Conservation (phyloP, 768 basidiomycete genomes). For the Pleurotus salmoneostramineus region DNA sequence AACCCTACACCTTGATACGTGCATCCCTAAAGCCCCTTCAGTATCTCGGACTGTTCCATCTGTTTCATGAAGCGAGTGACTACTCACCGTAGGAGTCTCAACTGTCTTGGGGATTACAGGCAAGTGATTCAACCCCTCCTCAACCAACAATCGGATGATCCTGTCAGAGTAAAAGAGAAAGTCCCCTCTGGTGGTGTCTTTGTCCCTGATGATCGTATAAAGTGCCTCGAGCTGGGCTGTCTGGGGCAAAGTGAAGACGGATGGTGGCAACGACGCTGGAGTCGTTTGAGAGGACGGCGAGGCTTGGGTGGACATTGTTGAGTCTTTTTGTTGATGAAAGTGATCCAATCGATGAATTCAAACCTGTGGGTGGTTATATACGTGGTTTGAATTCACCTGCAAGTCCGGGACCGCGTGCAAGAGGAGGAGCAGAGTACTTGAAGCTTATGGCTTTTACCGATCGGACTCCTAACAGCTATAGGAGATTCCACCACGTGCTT, state of each 20-base stretch:
- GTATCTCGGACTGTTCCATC: neutral
- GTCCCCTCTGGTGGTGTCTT: slow-evolving; percentile 84
- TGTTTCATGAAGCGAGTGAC: neutral
- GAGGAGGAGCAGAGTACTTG: neutral
- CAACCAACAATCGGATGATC: slow-evolving; percentile 80
- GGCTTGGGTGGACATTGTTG: neutral
- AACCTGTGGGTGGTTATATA: neutral
- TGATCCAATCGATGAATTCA: neutral
- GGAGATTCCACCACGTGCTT: too few species aligned
- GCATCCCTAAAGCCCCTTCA: slow-evolving; percentile 47
- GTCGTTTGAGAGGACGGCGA: slow-evolving; percentile 8
- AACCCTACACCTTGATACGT: slow-evolving; percentile 91
- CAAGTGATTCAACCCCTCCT: slow-evolving; percentile 88
- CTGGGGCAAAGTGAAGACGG: slow-evolving; percentile 85
- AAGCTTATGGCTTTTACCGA: neutral
- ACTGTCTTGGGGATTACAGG: slow-evolving; percentile 68
- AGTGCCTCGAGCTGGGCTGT: slow-evolving; percentile 94
- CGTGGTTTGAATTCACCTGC: neutral
- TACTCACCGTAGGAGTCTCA: slow-evolving; percentile 77
- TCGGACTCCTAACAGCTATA: too few species aligned
- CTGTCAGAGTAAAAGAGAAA: slow-evolving; percentile 96
- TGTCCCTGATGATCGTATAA: slow-evolving; percentile 92
- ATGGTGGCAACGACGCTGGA: slow-evolving; percentile 50
- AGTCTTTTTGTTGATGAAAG: neutral
- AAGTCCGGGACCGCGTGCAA: neutral